Evolutionary conservation across 768 basidiomycete genomes (phyloP).

Genomic region (Daedaleopsis nitida): DNA sequence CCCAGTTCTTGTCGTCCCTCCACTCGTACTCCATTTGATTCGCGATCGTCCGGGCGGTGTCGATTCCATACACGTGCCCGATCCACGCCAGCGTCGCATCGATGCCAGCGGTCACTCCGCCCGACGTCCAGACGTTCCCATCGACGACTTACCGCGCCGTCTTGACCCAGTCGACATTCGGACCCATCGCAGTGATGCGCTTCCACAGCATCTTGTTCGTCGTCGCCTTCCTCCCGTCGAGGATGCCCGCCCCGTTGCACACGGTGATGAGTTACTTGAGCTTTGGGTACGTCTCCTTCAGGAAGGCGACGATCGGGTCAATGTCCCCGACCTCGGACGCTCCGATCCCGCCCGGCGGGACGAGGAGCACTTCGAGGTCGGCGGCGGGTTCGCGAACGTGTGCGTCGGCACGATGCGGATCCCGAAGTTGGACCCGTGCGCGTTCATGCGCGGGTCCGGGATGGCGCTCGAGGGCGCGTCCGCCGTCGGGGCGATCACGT

Average conservation of each 20-base stretch:
- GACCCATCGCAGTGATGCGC: background rate
- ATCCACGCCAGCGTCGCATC: background rate
- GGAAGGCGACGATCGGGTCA: background rate
- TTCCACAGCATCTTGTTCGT: constrained; percentile 37
- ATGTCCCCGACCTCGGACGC: background rate
- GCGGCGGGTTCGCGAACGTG: background rate
- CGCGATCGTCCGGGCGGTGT: too few relatives aligned
- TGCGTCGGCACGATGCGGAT: background rate
- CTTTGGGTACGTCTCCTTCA: background rate
- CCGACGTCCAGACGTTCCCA: constrained; percentile 42
- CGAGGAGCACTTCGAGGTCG: constrained; percentile 1
- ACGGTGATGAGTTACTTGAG: constrained; percentile 37
- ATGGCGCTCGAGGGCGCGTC: background rate
- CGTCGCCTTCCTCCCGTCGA: constrained; percentile 38
- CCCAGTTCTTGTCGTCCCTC: background rate
- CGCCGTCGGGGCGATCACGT: background rate
- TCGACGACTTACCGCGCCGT: too few relatives aligned
- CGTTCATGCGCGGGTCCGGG: too few relatives aligned
- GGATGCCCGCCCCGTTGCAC: constrained; percentile 35
- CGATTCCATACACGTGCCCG: background rate
- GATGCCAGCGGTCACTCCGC: constrained; percentile 39
- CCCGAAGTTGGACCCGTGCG: background rate
- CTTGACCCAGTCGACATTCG: too few relatives aligned
- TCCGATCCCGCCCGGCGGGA: background rate
- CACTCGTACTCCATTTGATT: too few relatives aligned